phyloP scores from a whole-genome alignment of 139 green algal genomes.

The Spirogloea muscicola region DNA sequence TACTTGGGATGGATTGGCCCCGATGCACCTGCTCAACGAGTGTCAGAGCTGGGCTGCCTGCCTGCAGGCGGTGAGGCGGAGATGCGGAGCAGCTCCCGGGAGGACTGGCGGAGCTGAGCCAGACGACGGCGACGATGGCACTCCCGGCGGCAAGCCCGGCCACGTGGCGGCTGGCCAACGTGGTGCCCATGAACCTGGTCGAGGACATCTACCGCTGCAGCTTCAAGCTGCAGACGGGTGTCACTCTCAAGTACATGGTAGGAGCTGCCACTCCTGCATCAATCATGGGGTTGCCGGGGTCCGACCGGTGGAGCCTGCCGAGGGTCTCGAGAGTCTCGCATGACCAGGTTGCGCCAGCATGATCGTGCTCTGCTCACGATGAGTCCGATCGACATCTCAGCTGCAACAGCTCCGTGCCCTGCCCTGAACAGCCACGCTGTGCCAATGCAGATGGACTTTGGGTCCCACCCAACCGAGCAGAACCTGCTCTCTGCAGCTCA shows the following conservation, averaged over 20 bases:
- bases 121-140: neutral
- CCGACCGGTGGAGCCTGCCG: neutral
- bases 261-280: neutral
- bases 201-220: slow-evolving; percentile 55
- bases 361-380: neutral
- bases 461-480: slow-evolving; percentile 78
- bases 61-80: no score
- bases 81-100: no score
- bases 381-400: neutral
- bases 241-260: slow-evolving; percentile 90
- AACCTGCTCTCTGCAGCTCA: slow-evolving; percentile 77
- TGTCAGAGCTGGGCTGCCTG: no score
- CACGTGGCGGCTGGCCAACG: slow-evolving; percentile 3
- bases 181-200: slow-evolving; percentile 19
- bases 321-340: neutral
- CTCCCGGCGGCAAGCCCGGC: neutral
- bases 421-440: neutral
- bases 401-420: neutral
- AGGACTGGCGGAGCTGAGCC: no score
- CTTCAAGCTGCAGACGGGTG: slow-evolving; percentile 92
- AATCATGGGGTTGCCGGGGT: neutral
- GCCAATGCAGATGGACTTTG: slow-evolving; percentile 77
- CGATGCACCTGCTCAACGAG: no score
- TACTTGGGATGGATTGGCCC: no score
- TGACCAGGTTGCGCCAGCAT: neutral